phyloP scores from a whole-genome alignment of 1,284 basidiomycete genomes.

The Laetiporus sulphureus region DNA sequence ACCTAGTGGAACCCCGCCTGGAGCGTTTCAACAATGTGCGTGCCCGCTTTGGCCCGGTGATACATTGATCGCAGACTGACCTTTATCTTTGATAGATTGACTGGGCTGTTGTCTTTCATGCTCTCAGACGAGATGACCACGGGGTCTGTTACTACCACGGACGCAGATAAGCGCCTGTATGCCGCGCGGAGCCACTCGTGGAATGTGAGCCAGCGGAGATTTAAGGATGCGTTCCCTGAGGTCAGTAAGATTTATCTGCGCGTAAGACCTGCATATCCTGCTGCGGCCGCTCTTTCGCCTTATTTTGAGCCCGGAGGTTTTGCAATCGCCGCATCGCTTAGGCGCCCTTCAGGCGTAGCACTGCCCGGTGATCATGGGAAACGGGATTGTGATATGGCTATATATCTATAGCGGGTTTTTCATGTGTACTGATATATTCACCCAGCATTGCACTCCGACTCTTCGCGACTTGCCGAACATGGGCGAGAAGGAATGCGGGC shows the following conservation, averaged over 20 bases:
- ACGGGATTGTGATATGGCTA: background rate
- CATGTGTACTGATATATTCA: background rate
- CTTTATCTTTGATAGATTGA: conserved; percentile 53
- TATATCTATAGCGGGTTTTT: too few relatives aligned
- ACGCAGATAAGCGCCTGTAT: conserved; percentile 71
- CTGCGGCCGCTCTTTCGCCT: too few relatives aligned
- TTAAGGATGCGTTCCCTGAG: conserved; percentile 81
- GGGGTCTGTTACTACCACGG: conserved; percentile 80
- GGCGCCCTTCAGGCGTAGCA: background rate
- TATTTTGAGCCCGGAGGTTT: too few relatives aligned
- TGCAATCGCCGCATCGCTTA: background rate
- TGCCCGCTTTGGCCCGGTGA: conserved; percentile 13
- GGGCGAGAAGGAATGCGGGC: conserved; percentile 69
- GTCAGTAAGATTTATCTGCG: conserved; percentile 53
- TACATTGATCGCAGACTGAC: conserved; percentile 1
- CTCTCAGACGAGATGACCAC: conserved; percentile 95
- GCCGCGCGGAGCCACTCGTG: conserved; percentile 80
- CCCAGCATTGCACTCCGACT: conserved; percentile 60
- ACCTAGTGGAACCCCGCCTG: conserved; percentile 85
- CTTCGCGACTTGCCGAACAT: conserved; percentile 82
- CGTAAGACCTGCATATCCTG: too few relatives aligned
- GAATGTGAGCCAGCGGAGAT: conserved; percentile 77
- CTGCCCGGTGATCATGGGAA: background rate
- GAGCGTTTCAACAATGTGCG: conserved; percentile 89
- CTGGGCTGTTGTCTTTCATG: conserved; percentile 95